Evolutionary conservation across 371 early-diverging fungal genomes (phyloP).

Genomic region (Mucor mucedo): DNA sequence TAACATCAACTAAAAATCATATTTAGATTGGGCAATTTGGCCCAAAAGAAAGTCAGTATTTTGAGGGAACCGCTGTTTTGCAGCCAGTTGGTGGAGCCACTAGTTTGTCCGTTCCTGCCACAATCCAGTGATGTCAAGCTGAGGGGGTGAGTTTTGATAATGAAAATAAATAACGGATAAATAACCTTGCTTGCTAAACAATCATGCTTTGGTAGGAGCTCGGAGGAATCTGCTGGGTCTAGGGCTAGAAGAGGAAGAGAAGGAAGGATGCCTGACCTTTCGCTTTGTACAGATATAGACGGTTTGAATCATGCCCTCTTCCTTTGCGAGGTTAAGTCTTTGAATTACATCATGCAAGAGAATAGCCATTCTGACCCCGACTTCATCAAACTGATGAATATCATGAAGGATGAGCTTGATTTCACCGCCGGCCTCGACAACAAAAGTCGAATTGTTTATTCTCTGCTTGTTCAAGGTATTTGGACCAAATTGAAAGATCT

Average conservation of each 20-base stretch:
- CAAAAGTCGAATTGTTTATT: neutral
- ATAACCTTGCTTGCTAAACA: neutral
- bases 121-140: neutral
- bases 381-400: conserved; percentile 1
- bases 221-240: neutral
- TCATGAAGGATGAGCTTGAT: neutral
- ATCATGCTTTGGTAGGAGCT: neutral
- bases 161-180: neutral
- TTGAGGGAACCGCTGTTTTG: too few species aligned
- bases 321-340: neutral
- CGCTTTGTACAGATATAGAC: neutral
- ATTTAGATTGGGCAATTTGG: neutral
- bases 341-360: neutral
- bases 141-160: neutral
- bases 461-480: neutral
- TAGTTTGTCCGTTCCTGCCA: neutral
- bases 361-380: neutral
- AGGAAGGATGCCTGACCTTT: neutral
- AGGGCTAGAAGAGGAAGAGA: neutral
- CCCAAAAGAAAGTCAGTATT: neutral
- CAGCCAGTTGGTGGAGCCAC: neutral
- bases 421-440: neutral
- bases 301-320: neutral
- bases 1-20: too few species aligned
- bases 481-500: neutral